Evolutionary conservation across 805 yeast species (phyloP).

Genomic region (Starmerella etchellsii): DNA sequence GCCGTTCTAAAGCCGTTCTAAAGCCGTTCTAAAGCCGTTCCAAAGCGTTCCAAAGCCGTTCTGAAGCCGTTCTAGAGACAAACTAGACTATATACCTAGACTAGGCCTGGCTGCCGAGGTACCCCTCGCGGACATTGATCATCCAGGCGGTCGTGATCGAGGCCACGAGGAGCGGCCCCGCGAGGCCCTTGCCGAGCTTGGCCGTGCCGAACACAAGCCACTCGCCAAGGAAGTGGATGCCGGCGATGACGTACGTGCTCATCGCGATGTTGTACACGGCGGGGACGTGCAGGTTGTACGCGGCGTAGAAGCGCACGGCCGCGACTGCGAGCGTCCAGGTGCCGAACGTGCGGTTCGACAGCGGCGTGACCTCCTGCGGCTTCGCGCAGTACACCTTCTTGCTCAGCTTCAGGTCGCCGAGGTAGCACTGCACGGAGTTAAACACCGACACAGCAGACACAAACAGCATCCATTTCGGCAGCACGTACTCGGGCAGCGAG

Average conservation of each 20-base stretch:
- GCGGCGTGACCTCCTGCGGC: constrained; percentile 43
- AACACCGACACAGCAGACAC: constrained; percentile 83
- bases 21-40: no score
- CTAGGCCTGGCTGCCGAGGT: no score
- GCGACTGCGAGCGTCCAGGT: constrained; percentile 92
- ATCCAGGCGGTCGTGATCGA: constrained; percentile 70
- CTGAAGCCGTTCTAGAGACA: not conserved
- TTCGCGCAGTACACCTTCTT: constrained; percentile 61
- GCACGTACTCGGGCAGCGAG: constrained; percentile 31
- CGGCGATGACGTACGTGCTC: constrained; percentile 71
- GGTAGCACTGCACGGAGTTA: constrained; percentile 78
- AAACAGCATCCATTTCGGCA: constrained; percentile 70
- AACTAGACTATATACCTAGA: no score
- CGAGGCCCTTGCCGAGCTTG: constrained; percentile 71
- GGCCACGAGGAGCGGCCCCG: constrained; percentile 80
- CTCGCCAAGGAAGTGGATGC: constrained; percentile 69
- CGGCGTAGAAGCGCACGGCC: constrained; percentile 74
- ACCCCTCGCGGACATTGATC: constrained; percentile 40
- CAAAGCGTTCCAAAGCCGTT: no score
- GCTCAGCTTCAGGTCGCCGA: constrained; percentile 60
- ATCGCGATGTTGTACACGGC: constrained; percentile 68
- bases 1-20: no score
- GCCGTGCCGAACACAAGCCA: constrained; percentile 72
- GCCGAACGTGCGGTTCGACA: constrained; percentile 94
- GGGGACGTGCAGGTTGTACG: constrained; percentile 55